Evolutionary conservation across 164 flowering plant genomes (phyloP), one percentile per base, ranked within the genome.

Genomic region (Macadamia integrifolia): DNA sequence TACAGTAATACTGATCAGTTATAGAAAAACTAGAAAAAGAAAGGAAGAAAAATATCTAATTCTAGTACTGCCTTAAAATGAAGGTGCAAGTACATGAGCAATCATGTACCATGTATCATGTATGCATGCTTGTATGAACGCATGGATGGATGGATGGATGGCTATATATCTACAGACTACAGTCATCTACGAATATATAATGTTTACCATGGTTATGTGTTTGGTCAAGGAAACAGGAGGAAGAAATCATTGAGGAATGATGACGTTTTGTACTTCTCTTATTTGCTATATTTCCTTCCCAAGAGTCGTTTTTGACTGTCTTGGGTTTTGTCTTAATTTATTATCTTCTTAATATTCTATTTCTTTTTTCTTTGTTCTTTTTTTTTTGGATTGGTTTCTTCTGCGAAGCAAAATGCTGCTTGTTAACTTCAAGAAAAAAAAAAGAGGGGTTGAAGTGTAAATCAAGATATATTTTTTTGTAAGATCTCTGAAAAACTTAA

Each of bases 201-300:
- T 2, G 40, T 35, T 23, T 23, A 23, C 23, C 23, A 23, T 23
- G 23, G 40, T 35, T 35, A 35, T 2, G 48, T 35, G 23, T 46
- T 75, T 77, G 73, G 83, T 80, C 69, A 69, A 15, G 60, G 57
- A 79, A 65, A 70, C 71, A 66, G 71, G 75, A 69, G n/a, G 66
- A 73, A 75, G 71, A 83, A 71, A 89, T 89, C 85, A 85, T 89
- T 89, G 88, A 74, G 88, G 77, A 81, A 88, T 86, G 83, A 86
- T 88, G 60, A 23, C 71, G 77, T 79, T 74, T 49, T 77, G 85
- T 82, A 82, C 87, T 82, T 80, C 3, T 56, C 18, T 71, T 29
- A 15, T 74, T 72, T 69, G 60, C 69, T 60, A 55, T 60, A 42
- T 53, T 46, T 59, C 43, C 23, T 23, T 23, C 72, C 71, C 72